phyloP scores from a whole-genome alignment of 305 asterid genomes.

The Plantago coronopus region DNA sequence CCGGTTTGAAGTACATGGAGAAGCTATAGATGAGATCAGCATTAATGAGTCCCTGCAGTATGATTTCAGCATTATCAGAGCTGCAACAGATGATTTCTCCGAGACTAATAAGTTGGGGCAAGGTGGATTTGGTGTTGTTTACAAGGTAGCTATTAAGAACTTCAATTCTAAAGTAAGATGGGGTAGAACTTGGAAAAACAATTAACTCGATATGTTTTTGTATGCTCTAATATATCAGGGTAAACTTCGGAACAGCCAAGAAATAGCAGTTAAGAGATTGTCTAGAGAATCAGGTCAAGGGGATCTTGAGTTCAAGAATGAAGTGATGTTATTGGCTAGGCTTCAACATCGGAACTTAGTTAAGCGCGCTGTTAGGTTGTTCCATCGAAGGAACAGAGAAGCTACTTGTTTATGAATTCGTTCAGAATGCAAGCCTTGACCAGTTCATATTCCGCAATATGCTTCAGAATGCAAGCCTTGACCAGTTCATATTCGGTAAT shows the following conservation, averaged over 20 bases:
- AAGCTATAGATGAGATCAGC: conserved; percentile 24
- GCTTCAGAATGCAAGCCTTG: conserved; percentile 33
- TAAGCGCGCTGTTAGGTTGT: conserved; percentile 35
- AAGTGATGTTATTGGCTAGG: conserved; percentile 24
- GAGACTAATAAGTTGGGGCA: conserved; percentile 31
- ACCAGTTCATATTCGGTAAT: conserved; percentile 31
- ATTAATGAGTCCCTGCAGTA: conserved; percentile 28
- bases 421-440: conserved; percentile 33
- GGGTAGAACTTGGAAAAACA: too few relatives aligned
- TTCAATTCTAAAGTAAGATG: not conserved
- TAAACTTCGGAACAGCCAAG: conserved; percentile 25
- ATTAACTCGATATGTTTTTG: not conserved
- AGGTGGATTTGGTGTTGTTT: conserved; percentile 44
- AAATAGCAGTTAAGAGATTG: conserved; percentile 40
- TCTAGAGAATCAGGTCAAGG: conserved; percentile 29
- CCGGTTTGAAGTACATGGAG: not conserved
- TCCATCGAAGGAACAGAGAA: conserved; percentile 27
- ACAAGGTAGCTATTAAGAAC: conserved; percentile 21
- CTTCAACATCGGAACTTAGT: conserved; percentile 37
- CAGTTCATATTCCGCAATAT: conserved; percentile 28
- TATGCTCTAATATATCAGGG: conserved; percentile 28
- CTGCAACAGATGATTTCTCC: conserved; percentile 37
- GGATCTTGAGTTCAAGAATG: conserved; percentile 34
- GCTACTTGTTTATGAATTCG: conserved; percentile 34
- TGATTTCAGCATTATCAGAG: conserved; percentile 23